phyloP scores from a whole-genome alignment of 306 rosid genomes.

The Cicer yamashitae region DNA sequence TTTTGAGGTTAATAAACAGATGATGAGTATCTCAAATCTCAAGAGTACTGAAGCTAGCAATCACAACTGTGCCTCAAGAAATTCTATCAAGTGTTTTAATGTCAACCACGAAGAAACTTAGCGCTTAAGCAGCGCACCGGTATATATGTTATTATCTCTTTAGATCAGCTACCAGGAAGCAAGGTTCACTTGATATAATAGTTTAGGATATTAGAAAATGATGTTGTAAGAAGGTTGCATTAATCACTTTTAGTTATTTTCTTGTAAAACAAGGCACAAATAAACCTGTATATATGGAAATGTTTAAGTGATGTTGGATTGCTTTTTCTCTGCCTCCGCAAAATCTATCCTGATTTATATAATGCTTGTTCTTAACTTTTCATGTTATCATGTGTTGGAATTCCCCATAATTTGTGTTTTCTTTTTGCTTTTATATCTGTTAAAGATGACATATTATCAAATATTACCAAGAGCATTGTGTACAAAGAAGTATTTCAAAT shows the following conservation, averaged over 20 bases:
- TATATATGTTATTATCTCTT: not conserved
- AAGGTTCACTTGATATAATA: conserved; percentile 34
- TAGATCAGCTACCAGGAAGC: conserved; percentile 38
- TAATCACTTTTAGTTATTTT: conserved; percentile 28
- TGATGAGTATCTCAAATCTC: conserved; percentile 26
- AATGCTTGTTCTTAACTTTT: conserved; percentile 24
- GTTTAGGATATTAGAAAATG: conserved; percentile 29
- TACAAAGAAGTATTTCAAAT: too few relatives aligned
- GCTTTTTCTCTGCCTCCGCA: not conserved
- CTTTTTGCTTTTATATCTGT: too few relatives aligned
- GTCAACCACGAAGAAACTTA: conserved; percentile 43
- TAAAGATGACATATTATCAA: too few relatives aligned
- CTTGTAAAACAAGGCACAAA: conserved; percentile 43
- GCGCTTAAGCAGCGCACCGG: conserved; percentile 23
- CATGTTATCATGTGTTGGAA: conserved; percentile 1
- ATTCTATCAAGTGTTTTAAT: conserved; percentile 39
- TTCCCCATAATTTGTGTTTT: too few relatives aligned
- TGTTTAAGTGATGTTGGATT: conserved; percentile 26
- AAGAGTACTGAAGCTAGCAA: conserved; percentile 42
- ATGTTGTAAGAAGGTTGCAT: conserved; percentile 36
- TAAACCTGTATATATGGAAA: conserved; percentile 39
- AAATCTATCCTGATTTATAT: not conserved
- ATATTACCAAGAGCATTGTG: too few relatives aligned
- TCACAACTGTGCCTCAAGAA: conserved; percentile 30
- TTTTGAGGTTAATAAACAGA: not conserved